Evolutionary conservation across 192 early-diverging fungal species (phyloP), one percentile per base, ranked within the genome.

Genomic region (Backusella tarrabulga): DNA sequence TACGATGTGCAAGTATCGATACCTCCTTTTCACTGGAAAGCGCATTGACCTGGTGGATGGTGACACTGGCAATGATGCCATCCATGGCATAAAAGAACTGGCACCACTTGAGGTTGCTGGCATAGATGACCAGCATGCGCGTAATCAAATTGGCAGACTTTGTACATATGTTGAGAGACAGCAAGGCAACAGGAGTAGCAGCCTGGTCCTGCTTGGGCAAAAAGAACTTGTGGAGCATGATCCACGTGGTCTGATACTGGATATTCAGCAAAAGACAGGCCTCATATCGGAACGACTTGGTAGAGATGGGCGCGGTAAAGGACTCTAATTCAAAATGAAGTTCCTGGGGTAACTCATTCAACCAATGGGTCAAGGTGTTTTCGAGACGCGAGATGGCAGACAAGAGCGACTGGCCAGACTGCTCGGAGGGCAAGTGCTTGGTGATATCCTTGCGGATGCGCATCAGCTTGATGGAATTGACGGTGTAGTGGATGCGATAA

Each of bases 151-250:
- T 84, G 44, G 83, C 83, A 0, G 83, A 81, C 32, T 84, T 84
- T n/a, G 83, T 84, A 56, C 83, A 84, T 2, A 84, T 84, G 52
- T 84, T 84, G 38, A 84, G 76, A 0, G 83, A 84, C 12, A 84
- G 15, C 17, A 84, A 35, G 17, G 83, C 83, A 0, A 84, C 83
- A 42, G 83, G 83, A 11, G 83, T 84, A 17, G 83, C 83, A 0
- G 83, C 80, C 66, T 84, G 83, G 56, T 84, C 79, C 54, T 84
- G 76, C 29, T 84, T 84, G 29, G 83, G 83, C 46, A 84, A 75
- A 42, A 84, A 84, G 79, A 84, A 84, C 42, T 84, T 78, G 63
- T 84, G 83, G 17, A 84, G 73, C 83, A 84, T 84, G 36, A 84
- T 84, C 83, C 83, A 84, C 1, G 83, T 84, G 3, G 83, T 84